Evolutionary conservation across 2,329 filamentous ascomycete species (phyloP), one percentile per base, ranked within the genome.

Genomic region (Cephalotrichum gorgonifer): DNA sequence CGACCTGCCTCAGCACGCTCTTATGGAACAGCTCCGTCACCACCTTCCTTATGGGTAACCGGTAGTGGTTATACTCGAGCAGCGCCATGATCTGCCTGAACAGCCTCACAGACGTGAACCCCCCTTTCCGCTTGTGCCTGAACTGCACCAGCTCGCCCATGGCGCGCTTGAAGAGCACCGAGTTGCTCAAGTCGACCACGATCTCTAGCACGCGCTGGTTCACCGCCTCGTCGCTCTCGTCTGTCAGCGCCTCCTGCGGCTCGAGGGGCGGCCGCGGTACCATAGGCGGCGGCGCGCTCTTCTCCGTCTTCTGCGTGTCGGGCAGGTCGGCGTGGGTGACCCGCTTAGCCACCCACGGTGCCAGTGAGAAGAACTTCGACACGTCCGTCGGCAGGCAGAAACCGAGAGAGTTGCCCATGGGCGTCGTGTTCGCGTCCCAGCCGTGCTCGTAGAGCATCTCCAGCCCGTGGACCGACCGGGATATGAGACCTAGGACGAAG

Each of bases 11-110:
- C 66, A 97, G 75, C 41, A 97, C 87, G 51, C 79, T 83, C 66
- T 91, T 93, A 60, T 97, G 91, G 59, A 98, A 98, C 22, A 98
- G 69, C 61, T 97, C 93, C 52, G 97, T 83, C 31, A 95, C 86
- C 67, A 95, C 90, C 43, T 91, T 83, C 53, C 91, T 85, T 26
- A 94, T 86, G 1, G 84, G 85, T 2, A 98, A 75, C 22, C 89
- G 80, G 65, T 93, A 97, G 61, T 94, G 88, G 58, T 95, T 91
- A 56, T 81, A 83, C 64, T 96, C 89, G 51, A 98, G 75, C 44
- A 97, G 74, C 8, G 80, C 78, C 72, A 98, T 83, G 43, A 93
- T 83, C 60, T 89, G 87, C 56, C 83, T 83, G 70, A 97, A 97
- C 39, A 98, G 77, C 5, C 75, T 73, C 5, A 84, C 79, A 58